These are phyloP conservation scores for Penicillium vulpinum DNA, from an alignment of 2,329 filamentous ascomycete genomes.

Conservation along the genomic window DNA sequence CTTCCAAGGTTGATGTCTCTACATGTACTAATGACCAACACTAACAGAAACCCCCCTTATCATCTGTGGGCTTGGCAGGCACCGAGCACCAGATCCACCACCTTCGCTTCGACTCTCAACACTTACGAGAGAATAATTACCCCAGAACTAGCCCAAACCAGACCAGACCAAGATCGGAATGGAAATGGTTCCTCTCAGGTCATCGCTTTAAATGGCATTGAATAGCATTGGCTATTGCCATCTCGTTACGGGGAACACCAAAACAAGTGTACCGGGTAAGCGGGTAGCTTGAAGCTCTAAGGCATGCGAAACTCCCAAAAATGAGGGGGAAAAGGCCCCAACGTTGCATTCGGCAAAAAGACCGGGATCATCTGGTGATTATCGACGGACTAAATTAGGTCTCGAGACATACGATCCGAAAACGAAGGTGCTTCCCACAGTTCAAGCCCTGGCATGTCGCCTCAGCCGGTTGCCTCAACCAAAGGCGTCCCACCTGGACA, in stretches of 20 bases:
- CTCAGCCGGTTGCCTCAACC: too few species aligned
- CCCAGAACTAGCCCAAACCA: constrained; percentile 13
- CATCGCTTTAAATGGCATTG: background rate
- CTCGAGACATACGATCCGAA: too few species aligned
- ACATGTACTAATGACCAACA: constrained; percentile 4
- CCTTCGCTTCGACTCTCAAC: constrained; percentile 4
- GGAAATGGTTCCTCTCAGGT: background rate
- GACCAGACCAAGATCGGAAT: background rate
- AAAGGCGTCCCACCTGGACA: too few species aligned
- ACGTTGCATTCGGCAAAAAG: constrained; percentile 15
- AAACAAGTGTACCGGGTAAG: constrained; percentile 13
- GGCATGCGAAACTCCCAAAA: constrained; percentile 6
- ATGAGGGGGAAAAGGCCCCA: constrained; percentile 16
- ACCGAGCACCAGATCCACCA: constrained; percentile 23
- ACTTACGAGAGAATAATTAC: constrained; percentile 29
- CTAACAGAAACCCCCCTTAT: constrained; percentile 17
- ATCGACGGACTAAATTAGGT: too few species aligned
- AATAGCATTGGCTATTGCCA: constrained; percentile 4
- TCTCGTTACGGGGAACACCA: background rate
- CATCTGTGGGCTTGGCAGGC: constrained; percentile 7
- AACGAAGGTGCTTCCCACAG: background rate
- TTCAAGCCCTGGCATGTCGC: background rate
- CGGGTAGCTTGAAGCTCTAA: constrained; percentile 1
- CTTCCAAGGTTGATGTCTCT: too few species aligned
- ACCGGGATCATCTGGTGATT: background rate